These are phyloP conservation scores for Thelonectria discophora DNA, from an alignment of 2,329 filamentous ascomycete genomes.

Conservation along the genomic window DNA sequence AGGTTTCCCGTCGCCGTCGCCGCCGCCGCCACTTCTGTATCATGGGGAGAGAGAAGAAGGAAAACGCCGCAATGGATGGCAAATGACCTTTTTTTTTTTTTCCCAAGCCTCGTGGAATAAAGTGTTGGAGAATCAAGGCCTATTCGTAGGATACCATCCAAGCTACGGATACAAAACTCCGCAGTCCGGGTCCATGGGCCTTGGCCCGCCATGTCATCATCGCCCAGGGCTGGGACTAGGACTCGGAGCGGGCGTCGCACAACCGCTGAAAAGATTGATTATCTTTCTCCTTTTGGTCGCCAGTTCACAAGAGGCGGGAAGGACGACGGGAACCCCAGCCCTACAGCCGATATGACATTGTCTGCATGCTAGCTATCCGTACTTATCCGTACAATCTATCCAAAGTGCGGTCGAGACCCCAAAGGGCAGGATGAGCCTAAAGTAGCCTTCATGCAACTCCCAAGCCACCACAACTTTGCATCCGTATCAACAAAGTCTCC, in stretches of 20 bases:
- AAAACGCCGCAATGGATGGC: too few relatives aligned
- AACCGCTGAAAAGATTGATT: conserved; percentile 1
- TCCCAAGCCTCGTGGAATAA: too few relatives aligned
- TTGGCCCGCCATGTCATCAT: conserved; percentile 17
- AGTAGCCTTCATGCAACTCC: not conserved
- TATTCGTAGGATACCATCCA: too few relatives aligned
- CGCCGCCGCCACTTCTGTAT: too few relatives aligned
- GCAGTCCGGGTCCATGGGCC: not conserved
- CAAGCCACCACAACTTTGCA: not conserved
- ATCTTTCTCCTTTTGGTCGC: conserved; percentile 2
- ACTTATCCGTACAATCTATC: not conserved
- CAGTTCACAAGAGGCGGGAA: conserved; percentile 5
- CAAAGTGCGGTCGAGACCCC: conserved; percentile 9
- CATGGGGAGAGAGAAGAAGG: too few relatives aligned
- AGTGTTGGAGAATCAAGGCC: too few relatives aligned
- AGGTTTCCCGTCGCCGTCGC: too few relatives aligned
- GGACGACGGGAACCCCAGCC: conserved; percentile 2
- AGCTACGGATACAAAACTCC: too few relatives aligned
- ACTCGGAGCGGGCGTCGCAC: conserved; percentile 3
- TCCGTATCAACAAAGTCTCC: not conserved
- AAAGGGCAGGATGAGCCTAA: not conserved
- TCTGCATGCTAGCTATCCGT: too few relatives aligned
- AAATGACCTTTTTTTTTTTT: too few relatives aligned
- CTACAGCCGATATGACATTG: not conserved
- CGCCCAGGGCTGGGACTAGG: conserved; percentile 3